Evolutionary conservation across 108 stramenopile genomes (phyloP), one percentile per base, ranked within the genome.

Genomic region (Skeletonema potamos): DNA sequence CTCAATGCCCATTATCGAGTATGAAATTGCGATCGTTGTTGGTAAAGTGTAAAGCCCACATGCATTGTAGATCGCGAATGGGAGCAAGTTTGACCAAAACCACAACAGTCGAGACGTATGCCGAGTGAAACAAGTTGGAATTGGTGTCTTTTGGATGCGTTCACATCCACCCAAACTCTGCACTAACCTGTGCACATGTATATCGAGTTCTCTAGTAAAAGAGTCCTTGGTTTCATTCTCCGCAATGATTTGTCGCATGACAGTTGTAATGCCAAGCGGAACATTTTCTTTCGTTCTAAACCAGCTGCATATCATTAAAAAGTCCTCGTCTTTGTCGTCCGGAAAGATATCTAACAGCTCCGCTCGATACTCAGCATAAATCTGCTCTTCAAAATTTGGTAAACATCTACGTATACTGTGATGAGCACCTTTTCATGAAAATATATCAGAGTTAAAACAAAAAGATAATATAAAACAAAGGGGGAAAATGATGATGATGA

Each of bases 1-100:
- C 37, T 82, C 84, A 20, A 85, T 82, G 27, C 81, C 82, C 69
- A 85, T 59, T 1, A 85, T 64, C 37, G 79, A 68, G 56, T 80
- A 85, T 8, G 82, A 70, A 20, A 77, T 57, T 48, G 46, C 54
- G 9, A 85, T 65, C 6, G 84, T 71, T 15, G 73, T 27, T 2
- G 84, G 84, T 1, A 83, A 27, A 0, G 84, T 85, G 27, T 48
- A 68, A 0, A 82, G 10, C 2, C 82, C 82, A 36, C 64, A 76
- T 2, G 65, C 70, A 18, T 78, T 73, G 51, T 83, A 85, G 11
- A 85, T 66, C 9, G 79, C 82, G 62, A 85, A 82, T 20, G 84
- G 84, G 26, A 85, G 62, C 43, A 75, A 44, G 11, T 77, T 82
- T n/a, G 74, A 76, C 84, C 84, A 85, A 0, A 82, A 62, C 39